Conservation (phyloP, 257 asterid species). For the Gynochthodes officinalis region DNA sequence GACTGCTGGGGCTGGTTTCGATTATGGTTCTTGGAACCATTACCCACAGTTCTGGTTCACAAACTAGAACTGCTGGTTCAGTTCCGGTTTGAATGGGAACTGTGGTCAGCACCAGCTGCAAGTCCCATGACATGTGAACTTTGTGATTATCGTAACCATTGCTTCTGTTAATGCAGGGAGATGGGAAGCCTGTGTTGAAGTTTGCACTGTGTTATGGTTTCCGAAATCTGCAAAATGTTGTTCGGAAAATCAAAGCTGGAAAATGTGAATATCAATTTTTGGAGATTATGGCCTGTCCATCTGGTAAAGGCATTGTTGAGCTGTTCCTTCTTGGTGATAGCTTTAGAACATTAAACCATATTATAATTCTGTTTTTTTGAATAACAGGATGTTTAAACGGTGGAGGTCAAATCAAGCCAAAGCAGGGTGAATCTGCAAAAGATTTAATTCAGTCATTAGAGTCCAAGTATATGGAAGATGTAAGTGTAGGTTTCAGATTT, state of each 20-base stretch:
- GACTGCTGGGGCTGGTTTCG: too few species aligned
- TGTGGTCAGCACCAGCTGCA: too few species aligned
- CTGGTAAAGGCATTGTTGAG: slow-evolving; percentile 46
- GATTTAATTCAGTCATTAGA: slow-evolving; percentile 73
- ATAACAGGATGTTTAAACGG: slow-evolving; percentile 91
- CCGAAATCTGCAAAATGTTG: slow-evolving; percentile 86
- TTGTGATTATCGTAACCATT: not conserved
- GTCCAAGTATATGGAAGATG: slow-evolving; percentile 68
- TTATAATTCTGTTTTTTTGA: slow-evolving; percentile 4
- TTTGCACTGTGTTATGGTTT: slow-evolving; percentile 95
- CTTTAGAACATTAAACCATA: not conserved
- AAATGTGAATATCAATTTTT: slow-evolving; percentile 84
- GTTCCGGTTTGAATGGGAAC: too few species aligned
- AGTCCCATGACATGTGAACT: not conserved
- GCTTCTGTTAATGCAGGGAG: slow-evolving; percentile 48
- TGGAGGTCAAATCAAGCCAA: slow-evolving; percentile 94
- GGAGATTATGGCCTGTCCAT: slow-evolving; percentile 99
- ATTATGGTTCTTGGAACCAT: too few species aligned
- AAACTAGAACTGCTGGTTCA: too few species aligned
- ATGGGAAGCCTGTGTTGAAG: slow-evolving; percentile 70
- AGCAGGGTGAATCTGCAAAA: slow-evolving; percentile 73
- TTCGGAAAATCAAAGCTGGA: slow-evolving; percentile 77
- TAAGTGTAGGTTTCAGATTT: slow-evolving; percentile 33
- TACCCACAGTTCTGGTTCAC: too few species aligned
- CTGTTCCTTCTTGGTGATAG: not conserved